Evolutionary conservation across 768 basidiomycete species (phyloP).

Genomic region (Trametes cinnabarina): DNA sequence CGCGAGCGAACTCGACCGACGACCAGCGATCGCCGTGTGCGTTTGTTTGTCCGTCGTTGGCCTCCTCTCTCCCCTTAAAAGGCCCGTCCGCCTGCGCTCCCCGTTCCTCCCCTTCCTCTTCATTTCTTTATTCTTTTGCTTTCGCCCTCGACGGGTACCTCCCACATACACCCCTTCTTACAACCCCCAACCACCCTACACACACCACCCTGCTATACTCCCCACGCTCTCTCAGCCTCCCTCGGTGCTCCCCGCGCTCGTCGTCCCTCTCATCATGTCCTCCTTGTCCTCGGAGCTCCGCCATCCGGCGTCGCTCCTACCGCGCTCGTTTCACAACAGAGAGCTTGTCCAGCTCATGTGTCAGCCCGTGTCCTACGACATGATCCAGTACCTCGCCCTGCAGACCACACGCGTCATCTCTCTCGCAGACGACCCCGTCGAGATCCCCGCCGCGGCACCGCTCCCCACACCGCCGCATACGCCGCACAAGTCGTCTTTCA

Average conservation of each 20-base stretch:
- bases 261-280: slow-evolving; percentile 35
- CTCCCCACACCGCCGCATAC: slow-evolving; percentile 71
- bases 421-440: slow-evolving; percentile 53
- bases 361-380: slow-evolving; percentile 75
- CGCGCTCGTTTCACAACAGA: slow-evolving; percentile 72
- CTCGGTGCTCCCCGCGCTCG: slow-evolving; percentile 22
- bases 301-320: slow-evolving; percentile 83
- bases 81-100: slow-evolving; percentile 12
- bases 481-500: slow-evolving; percentile 47
- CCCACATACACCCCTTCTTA: slow-evolving; percentile 24
- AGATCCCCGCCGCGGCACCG: slow-evolving; percentile 17
- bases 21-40: slow-evolving; percentile 16
- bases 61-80: slow-evolving; percentile 17
- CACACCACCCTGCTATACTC: slow-evolving; percentile 27
- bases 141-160: slow-evolving; percentile 40
- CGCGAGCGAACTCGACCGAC: neutral
- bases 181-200: slow-evolving; percentile 28
- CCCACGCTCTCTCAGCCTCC: slow-evolving; percentile 26
- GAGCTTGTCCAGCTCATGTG: slow-evolving; percentile 77
- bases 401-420: slow-evolving; percentile 74
- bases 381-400: slow-evolving; percentile 83
- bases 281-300: slow-evolving; percentile 32
- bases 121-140: slow-evolving; percentile 25
- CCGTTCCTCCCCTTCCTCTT: slow-evolving; percentile 21
- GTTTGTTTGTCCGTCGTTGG: slow-evolving; percentile 24